These are phyloP conservation scores for Lantana camara DNA, from an alignment of 257 asterid species.

Conservation along the genomic window DNA sequence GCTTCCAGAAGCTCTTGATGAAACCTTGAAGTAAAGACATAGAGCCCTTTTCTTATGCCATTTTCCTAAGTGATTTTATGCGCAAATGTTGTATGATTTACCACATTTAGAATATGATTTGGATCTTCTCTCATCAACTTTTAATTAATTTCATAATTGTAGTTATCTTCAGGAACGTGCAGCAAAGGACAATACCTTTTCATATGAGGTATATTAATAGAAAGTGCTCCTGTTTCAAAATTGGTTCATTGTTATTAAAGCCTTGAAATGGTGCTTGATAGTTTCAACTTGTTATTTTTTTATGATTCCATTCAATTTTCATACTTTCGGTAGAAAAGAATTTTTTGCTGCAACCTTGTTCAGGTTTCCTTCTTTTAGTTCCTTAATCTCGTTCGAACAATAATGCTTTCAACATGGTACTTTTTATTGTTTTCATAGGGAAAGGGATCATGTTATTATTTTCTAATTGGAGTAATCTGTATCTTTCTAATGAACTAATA, in stretches of 20 bases:
- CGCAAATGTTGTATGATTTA: neutral
- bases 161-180: conserved; percentile 91
- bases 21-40: conserved; percentile 64
- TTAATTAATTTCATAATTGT: conserved; percentile 32
- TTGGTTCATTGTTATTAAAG: neutral
- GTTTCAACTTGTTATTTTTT: neutral
- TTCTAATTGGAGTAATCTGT: conserved; percentile 7
- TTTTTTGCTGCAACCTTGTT: conserved; percentile 1
- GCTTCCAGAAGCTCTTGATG: conserved; percentile 91
- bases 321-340: neutral
- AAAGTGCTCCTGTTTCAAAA: neutral
- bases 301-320: neutral
- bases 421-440: conserved; percentile 13
- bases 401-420: neutral
- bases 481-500: conserved; percentile 13
- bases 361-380: conserved; percentile 16
- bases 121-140: neutral
- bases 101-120: neutral
- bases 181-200: conserved; percentile 68
- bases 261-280: neutral
- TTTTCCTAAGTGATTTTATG: no score
- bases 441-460: conserved; percentile 12
- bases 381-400: neutral
- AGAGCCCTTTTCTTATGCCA: no score
- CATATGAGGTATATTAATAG: conserved; percentile 73